Conservation (phyloP, 352 stramenopile species). For the Vaucheria bursata region DNA sequence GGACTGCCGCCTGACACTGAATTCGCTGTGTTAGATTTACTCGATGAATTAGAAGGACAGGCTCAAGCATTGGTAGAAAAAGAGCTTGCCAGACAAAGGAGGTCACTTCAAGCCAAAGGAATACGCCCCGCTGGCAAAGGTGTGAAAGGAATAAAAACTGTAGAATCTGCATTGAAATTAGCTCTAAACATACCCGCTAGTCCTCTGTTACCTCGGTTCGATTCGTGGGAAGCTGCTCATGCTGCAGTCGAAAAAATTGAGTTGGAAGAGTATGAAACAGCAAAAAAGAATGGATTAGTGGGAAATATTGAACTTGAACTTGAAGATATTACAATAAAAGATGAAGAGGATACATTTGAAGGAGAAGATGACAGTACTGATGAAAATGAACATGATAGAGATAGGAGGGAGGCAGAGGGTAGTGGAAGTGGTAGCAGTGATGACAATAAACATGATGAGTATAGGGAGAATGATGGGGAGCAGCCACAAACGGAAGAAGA, state of each 20-base stretch:
- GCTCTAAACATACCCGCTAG: neutral
- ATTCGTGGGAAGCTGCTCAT: constrained; percentile 41
- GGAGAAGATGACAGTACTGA: constrained; percentile 14
- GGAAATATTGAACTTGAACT: constrained; percentile 11
- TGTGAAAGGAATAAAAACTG: constrained; percentile 1
- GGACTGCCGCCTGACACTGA: constrained; percentile 85
- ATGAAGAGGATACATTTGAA: constrained; percentile 14
- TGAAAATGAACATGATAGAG: neutral
- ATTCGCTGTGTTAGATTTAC: constrained; percentile 71
- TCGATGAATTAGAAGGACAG: constrained; percentile 65
- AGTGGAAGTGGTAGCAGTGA: constrained; percentile 22
- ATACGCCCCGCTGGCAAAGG: neutral
- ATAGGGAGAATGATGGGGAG: constrained; percentile 54
- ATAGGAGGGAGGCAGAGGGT: neutral
- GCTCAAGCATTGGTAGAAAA: constrained; percentile 49
- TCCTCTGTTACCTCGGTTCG: constrained; percentile 50
- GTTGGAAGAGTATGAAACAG: neutral
- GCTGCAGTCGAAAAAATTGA: constrained; percentile 31
- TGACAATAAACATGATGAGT: constrained; percentile 54
- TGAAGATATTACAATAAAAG: constrained; percentile 14
- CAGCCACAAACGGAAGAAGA: constrained; percentile 33
- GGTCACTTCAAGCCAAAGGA: neutral
- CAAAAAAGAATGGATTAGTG: neutral
- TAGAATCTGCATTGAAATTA: neutral
- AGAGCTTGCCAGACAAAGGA: constrained; percentile 3